Percentiles rank a stretch among this genome's conserved stretches.
These are phyloP conservation scores for Boletus reticulatus DNA, from an alignment of 768 basidiomycete genomes.

Conservation along the genomic window DNA sequence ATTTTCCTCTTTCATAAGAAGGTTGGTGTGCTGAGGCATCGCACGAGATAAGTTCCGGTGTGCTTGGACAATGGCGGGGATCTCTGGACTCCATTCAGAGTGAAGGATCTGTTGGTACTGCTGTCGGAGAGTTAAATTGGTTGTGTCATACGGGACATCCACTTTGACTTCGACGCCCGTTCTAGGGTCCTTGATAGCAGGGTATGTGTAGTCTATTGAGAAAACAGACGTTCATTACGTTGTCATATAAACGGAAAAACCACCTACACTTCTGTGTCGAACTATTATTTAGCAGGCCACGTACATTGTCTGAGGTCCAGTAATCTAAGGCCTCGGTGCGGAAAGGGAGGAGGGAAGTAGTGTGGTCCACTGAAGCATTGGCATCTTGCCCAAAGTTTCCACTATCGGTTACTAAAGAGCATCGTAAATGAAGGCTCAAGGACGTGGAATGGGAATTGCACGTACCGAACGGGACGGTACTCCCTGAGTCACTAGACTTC, in stretches of 20 bases:
- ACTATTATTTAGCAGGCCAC: background rate
- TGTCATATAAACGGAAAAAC: background rate
- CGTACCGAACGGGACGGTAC: slow-evolving; percentile 7
- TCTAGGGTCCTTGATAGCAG: slow-evolving; percentile 10
- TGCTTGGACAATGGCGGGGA: background rate
- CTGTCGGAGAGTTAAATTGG: background rate
- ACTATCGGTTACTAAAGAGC: background rate
- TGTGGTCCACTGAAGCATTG: background rate
- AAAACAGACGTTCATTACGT: background rate
- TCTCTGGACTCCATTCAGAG: background rate
- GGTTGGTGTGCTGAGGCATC: background rate
- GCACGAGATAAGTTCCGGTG: background rate
- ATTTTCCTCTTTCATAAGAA: slow-evolving; percentile 3
- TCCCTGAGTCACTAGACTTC: slow-evolving; percentile 1
- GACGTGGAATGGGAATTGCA: background rate
- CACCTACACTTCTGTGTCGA: slow-evolving; percentile 5
- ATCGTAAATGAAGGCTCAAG: background rate
- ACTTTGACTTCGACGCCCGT: slow-evolving; percentile 10
- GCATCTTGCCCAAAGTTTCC: slow-evolving; percentile 4
- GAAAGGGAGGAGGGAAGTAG: slow-evolving; percentile 12
- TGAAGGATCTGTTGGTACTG: slow-evolving; percentile 4
- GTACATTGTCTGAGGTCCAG: slow-evolving; percentile 14
- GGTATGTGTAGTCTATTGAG: slow-evolving; percentile 22
- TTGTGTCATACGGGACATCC: slow-evolving; percentile 8
- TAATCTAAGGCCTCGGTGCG: slow-evolving; percentile 2